A percentile compares a stretch with the other conserved stretches of the same genome.
phyloP scores from a whole-genome alignment of 441 rosid genomes.

The Isatis lusitanica region DNA sequence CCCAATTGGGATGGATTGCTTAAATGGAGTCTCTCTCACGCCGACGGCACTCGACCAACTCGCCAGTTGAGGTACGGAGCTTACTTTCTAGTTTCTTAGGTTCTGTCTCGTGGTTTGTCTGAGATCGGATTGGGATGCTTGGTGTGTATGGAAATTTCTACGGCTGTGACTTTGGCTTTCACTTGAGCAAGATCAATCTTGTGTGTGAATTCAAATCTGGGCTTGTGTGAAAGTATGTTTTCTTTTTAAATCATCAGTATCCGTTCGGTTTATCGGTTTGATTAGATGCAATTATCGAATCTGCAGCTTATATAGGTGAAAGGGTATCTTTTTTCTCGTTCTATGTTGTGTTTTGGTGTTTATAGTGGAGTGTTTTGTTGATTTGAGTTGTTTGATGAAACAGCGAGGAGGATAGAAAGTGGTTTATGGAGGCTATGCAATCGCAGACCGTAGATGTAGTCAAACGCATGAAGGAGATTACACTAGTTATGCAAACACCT shows the following conservation, averaged over 20 bases:
- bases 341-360: not conserved
- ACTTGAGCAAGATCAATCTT: not conserved
- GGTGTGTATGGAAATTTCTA: not conserved
- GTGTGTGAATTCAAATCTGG: not conserved
- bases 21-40: slow-evolving; percentile 78
- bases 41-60: slow-evolving; percentile 39
- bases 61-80: slow-evolving; percentile 61
- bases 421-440: slow-evolving; percentile 99
- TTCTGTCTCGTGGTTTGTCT: not conserved
- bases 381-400: slow-evolving; percentile 25
- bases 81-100: not conserved
- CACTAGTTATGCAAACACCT: slow-evolving; percentile 86
- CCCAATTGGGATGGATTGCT: slow-evolving; percentile 90
- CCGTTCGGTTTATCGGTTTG: not conserved
- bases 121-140: slow-evolving; percentile 3
- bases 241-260: not conserved
- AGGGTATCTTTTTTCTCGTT: slow-evolving; percentile 1
- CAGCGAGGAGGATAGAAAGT: slow-evolving; percentile 91
- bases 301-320: slow-evolving; percentile 1
- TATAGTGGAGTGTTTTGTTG: slow-evolving; percentile 16
- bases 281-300: not conserved
- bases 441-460: slow-evolving; percentile 78
- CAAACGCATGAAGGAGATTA: slow-evolving; percentile 94
- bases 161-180: not conserved
- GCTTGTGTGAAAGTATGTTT: not conserved